A percentile compares a stretch with the other conserved stretches of the same genome.
These are phyloP conservation scores for Saturnispora hagleri DNA, from an alignment of 805 yeast genomes.

Conservation along the genomic window DNA sequence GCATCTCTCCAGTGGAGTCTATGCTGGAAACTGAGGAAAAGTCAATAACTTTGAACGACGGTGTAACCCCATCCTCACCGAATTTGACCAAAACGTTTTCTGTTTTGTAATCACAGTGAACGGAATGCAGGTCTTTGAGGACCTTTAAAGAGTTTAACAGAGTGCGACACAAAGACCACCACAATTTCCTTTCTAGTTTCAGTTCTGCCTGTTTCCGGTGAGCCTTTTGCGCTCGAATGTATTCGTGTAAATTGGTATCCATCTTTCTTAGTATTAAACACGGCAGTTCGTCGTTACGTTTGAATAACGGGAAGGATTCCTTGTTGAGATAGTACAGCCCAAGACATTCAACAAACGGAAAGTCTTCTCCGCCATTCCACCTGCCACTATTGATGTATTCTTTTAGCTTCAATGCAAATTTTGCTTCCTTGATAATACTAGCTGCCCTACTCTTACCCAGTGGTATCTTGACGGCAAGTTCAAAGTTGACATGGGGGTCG, in stretches of 20 bases:
- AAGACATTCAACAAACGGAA: conserved; percentile 23
- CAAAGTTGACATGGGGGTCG: conserved; percentile 3
- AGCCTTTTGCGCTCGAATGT: conserved; percentile 11
- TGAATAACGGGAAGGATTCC: conserved; percentile 19
- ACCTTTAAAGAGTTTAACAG: conserved; percentile 22
- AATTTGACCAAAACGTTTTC: conserved; percentile 31
- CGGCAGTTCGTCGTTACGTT: conserved; percentile 21
- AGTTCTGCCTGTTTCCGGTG: conserved; percentile 8
- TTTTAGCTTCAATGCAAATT: conserved; percentile 17
- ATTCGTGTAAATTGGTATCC: conserved; percentile 22
- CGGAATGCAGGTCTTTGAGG: conserved; percentile 23
- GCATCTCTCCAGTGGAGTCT: conserved; percentile 18
- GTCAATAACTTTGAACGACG: conserved; percentile 36
- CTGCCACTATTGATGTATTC: conserved; percentile 14
- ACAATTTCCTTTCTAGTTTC: conserved; percentile 19
- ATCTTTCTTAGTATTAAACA: conserved; percentile 22
- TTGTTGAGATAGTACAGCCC: conserved; percentile 24
- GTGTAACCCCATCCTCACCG: conserved; percentile 23
- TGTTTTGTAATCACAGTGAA: conserved; percentile 43
- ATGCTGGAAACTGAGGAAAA: conserved; percentile 32
- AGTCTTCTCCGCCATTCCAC: conserved; percentile 3
- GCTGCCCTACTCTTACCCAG: conserved; percentile 18
- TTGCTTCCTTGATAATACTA: conserved; percentile 21
- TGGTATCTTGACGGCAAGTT: conserved; percentile 26
- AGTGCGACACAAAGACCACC: conserved; percentile 28